Base-by-base conservation (phyloP, 495 filamentous ascomycete species). In the Thozetella sp. region DNA sequence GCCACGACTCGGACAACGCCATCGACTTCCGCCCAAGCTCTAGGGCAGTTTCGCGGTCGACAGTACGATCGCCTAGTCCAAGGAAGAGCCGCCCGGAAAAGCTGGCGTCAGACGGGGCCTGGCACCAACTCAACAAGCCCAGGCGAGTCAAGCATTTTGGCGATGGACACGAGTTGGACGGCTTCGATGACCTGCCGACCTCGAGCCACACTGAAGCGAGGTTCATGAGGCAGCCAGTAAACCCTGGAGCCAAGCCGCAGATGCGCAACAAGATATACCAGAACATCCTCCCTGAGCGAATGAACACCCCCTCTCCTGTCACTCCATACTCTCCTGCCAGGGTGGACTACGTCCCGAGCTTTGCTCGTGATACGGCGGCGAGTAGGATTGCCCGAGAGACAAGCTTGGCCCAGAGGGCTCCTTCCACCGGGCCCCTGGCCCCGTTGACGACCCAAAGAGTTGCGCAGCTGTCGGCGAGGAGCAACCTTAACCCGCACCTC, bases 141-240 rank as follows among this genome's bases (percentile, higher is more conserved):
- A 84, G 86, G 25, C 83, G 86, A 40, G 81, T 86, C 56, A 86
- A 88, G 26, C 87, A 92, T 66, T 99, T 94, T 75, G 95, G 95
- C 3, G 92, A 97, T 73, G 95, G 95, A 22, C 90, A 84, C 40
- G 95, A 99, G 71, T 76, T 99, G 25, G 94, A 97, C 59, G 85
- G 83, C 13, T 98, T 99, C 70, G 95, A 98, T 65, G 95, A 99
- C 75, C 77, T 99, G 53, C 96, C 96, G 13, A 98, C 92, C 1
- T 97, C 92, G 25, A 88, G 82, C 2, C 84, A 89, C 45, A 85
- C 86, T 19, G 95, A 99, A 70, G 90, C 85, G 55, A 89, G 85
- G 67, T 99, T 86, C 63, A 77, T 93, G 54, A 93, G 93, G 70
- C 87, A 90, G 64, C 93, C 95, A 4, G 74, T 88, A 51, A 86